These are phyloP conservation scores for Diutina neorugosa DNA, from an alignment of 1,139 yeast species.

Conservation along the genomic window DNA sequence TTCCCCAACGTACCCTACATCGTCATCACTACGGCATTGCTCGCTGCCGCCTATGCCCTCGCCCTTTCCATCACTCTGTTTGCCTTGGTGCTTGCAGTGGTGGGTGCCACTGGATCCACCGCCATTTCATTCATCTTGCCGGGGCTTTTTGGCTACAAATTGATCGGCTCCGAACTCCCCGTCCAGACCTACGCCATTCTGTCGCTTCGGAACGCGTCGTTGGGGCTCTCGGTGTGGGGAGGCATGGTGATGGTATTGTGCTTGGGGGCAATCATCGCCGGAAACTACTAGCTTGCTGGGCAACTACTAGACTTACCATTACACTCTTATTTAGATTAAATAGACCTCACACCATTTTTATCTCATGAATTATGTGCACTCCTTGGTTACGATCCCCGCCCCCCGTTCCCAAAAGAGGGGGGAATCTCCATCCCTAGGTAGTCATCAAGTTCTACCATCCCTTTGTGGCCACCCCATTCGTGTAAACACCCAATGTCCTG, in stretches of 20 bases:
- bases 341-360: background rate
- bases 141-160: slow-evolving; percentile 44
- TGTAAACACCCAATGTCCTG: background rate
- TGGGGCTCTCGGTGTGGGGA: slow-evolving; percentile 30
- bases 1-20: slow-evolving; percentile 38
- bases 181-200: background rate
- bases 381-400: background rate
- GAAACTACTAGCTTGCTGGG: background rate
- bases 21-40: slow-evolving; percentile 31
- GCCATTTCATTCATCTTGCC: slow-evolving; percentile 48
- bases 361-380: background rate
- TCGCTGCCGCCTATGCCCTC: slow-evolving; percentile 29
- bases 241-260: slow-evolving; percentile 29
- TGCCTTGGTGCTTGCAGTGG: slow-evolving; percentile 43
- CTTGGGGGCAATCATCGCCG: slow-evolving; percentile 16
- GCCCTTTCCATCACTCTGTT: slow-evolving; percentile 39
- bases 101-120: slow-evolving; percentile 54
- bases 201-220: slow-evolving; percentile 3
- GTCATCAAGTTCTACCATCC: background rate
- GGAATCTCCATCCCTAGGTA: background rate
- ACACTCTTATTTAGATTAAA: too few species aligned
- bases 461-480: too few species aligned
- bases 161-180: slow-evolving; percentile 15
- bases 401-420: too few species aligned
- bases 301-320: background rate